Percentiles rank a stretch among this genome's conserved stretches.
phyloP scores from a whole-genome alignment of 768 basidiomycete genomes.

The Lactarius psammicola region DNA sequence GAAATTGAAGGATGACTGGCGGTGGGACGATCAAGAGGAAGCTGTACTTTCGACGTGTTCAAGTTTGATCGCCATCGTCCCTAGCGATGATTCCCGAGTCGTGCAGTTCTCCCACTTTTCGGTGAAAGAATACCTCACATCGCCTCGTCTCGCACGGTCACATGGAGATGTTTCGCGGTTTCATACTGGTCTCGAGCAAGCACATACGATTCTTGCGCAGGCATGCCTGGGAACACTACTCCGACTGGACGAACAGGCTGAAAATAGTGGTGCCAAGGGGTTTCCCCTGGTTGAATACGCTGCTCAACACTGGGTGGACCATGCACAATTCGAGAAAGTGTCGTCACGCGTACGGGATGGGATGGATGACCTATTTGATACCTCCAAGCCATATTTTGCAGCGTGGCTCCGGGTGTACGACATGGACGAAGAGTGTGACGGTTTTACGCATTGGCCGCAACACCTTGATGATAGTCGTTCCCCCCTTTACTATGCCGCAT shows the following conservation, averaged over 20 bases:
- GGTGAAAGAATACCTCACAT: neutral
- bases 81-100: neutral
- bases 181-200: neutral
- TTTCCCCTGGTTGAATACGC: neutral
- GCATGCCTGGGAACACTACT: neutral
- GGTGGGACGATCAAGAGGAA: neutral
- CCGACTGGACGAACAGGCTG: neutral
- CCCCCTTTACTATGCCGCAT: neutral
- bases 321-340: neutral
- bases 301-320: neutral
- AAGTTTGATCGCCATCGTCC: neutral
- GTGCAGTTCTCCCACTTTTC: neutral
- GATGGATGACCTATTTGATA: neutral
- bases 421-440: rapidly evolving
- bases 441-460: neutral
- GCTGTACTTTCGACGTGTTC: neutral
- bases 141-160: neutral
- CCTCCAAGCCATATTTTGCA: neutral
- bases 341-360: neutral
- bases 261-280: neutral
- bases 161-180: neutral
- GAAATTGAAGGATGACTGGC: neutral
- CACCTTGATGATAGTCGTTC: neutral
- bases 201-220: neutral
- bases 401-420: neutral